Evolutionary conservation across 345 rosid genomes (phyloP).

Genomic region (Microcos paniculata): DNA sequence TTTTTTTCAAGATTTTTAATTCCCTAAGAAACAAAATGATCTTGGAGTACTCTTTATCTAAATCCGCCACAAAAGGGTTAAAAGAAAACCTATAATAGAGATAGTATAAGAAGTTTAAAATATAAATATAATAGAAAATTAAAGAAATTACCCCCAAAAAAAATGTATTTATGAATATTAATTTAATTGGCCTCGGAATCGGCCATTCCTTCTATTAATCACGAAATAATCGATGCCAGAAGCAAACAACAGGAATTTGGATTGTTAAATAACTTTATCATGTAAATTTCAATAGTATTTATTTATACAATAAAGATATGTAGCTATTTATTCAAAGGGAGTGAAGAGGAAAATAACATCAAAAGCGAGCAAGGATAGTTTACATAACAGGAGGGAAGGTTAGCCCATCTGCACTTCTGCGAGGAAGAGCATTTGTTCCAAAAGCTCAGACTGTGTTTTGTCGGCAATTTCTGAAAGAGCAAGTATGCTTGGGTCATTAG

Average conservation of each 20-base stretch:
- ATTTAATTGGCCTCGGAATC: no score
- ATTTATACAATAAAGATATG: background rate
- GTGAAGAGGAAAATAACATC: background rate
- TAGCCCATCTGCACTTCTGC: background rate
- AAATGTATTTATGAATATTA: no score
- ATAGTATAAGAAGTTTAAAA: no score
- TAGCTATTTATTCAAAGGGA: background rate
- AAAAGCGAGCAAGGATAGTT: background rate
- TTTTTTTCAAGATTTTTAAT: no score
- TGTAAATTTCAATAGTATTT: background rate
- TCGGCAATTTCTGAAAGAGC: background rate
- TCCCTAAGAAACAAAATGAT: no score
- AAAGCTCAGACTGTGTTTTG: background rate
- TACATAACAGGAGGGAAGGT: background rate
- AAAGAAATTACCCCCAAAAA: no score
- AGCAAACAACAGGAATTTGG: background rate
- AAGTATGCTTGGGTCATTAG: background rate
- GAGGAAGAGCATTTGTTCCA: background rate
- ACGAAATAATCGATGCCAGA: no score
- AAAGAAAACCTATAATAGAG: no score
- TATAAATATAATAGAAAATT: no score
- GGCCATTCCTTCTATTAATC: no score
- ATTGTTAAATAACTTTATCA: background rate
- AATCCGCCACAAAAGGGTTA: no score
- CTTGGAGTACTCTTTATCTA: no score